A percentile compares a stretch with the other conserved stretches of the same genome.
These are phyloP conservation scores for Waltergamsia citrina DNA, from an alignment of 2,329 filamentous ascomycete species.

Conservation along the genomic window DNA sequence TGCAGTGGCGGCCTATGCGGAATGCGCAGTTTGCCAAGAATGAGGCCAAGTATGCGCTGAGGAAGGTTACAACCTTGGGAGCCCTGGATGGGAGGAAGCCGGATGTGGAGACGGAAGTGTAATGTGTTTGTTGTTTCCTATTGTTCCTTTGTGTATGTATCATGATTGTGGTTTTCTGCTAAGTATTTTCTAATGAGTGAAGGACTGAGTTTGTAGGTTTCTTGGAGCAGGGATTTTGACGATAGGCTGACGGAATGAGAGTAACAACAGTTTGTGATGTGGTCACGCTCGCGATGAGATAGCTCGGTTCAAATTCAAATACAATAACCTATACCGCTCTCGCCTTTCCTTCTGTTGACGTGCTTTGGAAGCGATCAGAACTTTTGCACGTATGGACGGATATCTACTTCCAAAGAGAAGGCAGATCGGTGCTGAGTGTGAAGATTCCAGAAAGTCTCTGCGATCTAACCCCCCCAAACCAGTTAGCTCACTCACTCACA, in stretches of 20 bases:
- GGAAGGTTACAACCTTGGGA: conserved; percentile 68
- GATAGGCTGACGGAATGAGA: too few relatives aligned
- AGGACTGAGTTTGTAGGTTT: too few relatives aligned
- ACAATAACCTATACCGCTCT: too few relatives aligned
- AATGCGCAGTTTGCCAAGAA: conserved; percentile 83
- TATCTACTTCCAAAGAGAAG: conserved; percentile 75
- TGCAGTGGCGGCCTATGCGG: conserved; percentile 90
- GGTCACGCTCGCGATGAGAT: too few relatives aligned
- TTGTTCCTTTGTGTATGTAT: not conserved
- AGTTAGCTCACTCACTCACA: not conserved
- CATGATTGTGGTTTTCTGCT: not conserved
- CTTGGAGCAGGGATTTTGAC: too few relatives aligned
- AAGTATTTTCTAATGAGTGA: too few relatives aligned
- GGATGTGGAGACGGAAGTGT: conserved; percentile 74
- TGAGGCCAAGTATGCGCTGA: conserved; percentile 69
- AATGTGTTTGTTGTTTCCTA: conserved; percentile 5
- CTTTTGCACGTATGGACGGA: conserved; percentile 42
- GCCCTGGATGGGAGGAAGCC: conserved; percentile 75
- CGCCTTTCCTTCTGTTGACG: too few relatives aligned
- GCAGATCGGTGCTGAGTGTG: conserved; percentile 71
- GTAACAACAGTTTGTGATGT: too few relatives aligned
- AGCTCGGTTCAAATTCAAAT: too few relatives aligned
- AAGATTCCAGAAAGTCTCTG: conserved; percentile 76
- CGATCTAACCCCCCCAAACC: conserved; percentile 49
- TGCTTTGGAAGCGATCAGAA: too few relatives aligned